Evolutionary conservation across 83 land plant species (phyloP), one percentile per base, ranked within the genome.

Genomic region (Picea abies): DNA sequence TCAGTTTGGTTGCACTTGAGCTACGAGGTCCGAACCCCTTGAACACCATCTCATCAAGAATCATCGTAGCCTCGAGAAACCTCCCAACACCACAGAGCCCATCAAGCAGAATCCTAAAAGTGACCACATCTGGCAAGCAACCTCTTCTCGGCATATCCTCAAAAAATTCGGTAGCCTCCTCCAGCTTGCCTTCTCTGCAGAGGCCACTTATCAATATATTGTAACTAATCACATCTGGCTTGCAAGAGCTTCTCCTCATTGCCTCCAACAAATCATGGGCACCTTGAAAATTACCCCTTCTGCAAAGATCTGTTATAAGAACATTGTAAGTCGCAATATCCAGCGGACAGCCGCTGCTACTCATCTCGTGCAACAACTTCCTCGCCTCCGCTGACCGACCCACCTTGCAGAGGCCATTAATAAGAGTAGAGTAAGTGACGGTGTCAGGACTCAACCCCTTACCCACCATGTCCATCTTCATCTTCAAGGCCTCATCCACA

Each of bases 151-250:
- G 73, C 64, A 83, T 84, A 16, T 82, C 80, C 44, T 83, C 66
- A 37, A 82, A 77, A 56, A 85, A 63, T 22, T 47, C 76, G 72
- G 76, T 66, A 67, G 79, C 87, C 39, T 72, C 85, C 49, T 82
- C 66, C 17, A 76, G 41, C 6, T 47, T 29, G 22, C 85, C 84
- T 44, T 60, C 49, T 22, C 72, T 82, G 16, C 87, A 85, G 49
- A 85, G 61, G 32, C 80, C 82, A 19, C 84, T 80, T 41, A 83
- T 23, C 60, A 82, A 58, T 23, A 63, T 81, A 63, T 84, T 86
- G 71, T 67, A 86, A 44, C 86, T 83, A 58, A 86, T 76, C 25
- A 77, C 63, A 75, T 86, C 81, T 14, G 88, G 88, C 67, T 49
- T 60, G 29, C 85, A 85, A 49, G 73, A 76, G 41, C 56, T 78